phyloP scores from a whole-genome alignment of 345 rosid species.

The Arabidopsis suecica region DNA sequence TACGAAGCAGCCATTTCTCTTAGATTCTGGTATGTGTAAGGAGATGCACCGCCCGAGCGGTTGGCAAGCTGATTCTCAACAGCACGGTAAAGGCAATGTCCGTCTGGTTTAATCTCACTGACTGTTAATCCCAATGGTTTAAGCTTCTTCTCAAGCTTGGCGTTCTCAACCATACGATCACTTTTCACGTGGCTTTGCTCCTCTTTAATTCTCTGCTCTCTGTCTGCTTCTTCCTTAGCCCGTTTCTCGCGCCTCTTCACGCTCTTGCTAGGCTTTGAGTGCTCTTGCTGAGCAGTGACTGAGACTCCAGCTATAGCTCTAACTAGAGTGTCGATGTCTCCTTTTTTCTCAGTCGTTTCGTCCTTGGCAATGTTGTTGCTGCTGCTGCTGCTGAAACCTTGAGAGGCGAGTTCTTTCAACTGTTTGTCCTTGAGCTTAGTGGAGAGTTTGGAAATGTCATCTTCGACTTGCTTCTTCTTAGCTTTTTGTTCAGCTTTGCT shows the following conservation, averaged over 20 bases:
- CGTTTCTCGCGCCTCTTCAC: constrained; percentile 81
- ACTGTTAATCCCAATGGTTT: constrained; percentile 71
- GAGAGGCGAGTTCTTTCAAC: constrained; percentile 72
- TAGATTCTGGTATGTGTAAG: constrained; percentile 66
- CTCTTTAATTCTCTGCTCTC: constrained; percentile 90
- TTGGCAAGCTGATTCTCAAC: constrained; percentile 81
- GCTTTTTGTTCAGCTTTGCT: constrained; percentile 97
- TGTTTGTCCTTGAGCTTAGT: constrained; percentile 76
- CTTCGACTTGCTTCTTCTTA: constrained; percentile 95
- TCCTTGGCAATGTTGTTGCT: constrained; percentile 29
- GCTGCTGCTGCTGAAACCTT: constrained; percentile 58
- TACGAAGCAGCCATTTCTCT: constrained; percentile 82
- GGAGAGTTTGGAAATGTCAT: constrained; percentile 74
- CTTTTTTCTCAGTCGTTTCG: constrained; percentile 55
- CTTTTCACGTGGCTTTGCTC: constrained; percentile 82
- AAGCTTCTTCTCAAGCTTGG: constrained; percentile 46
- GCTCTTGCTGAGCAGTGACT: constrained; percentile 62
- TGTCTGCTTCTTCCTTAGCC: constrained; percentile 88
- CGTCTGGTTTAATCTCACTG: constrained; percentile 86
- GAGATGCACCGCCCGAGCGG: constrained; percentile 64
- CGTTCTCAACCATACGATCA: constrained; percentile 68
- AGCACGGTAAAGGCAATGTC: constrained; percentile 92
- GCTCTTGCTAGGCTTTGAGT: constrained; percentile 73
- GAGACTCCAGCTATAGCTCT: constrained; percentile 89
- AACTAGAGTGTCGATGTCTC: constrained; percentile 73